A percentile compares a stretch with the other conserved stretches of the same genome.
Evolutionary conservation across 2,329 filamentous ascomycete species (phyloP).

Genomic region (Ascochyta clinopodiicola): DNA sequence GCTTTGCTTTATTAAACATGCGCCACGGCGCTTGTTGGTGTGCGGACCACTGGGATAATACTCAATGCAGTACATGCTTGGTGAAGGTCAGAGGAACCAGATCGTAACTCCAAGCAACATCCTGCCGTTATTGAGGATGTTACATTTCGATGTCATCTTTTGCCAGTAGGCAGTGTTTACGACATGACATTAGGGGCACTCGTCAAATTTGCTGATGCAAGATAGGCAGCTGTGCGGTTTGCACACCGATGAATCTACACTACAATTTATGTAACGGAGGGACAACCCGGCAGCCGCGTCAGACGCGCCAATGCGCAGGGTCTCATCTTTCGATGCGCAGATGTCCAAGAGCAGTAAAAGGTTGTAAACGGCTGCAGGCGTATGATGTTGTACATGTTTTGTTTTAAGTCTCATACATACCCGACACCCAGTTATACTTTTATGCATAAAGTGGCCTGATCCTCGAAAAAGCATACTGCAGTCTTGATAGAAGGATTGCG

Average conservation of each 20-base stretch:
- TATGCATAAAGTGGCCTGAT: conserved; percentile 11
- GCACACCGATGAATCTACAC: neutral
- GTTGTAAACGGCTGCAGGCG: neutral
- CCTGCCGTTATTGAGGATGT: neutral
- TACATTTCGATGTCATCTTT: neutral
- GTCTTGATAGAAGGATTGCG: neutral
- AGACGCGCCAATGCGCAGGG: conserved; percentile 2
- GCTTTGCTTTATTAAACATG: neutral
- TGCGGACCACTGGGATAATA: neutral
- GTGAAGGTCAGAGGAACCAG: neutral
- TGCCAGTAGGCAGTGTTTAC: neutral
- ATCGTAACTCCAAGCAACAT: neutral
- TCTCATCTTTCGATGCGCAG: neutral
- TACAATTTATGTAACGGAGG: neutral
- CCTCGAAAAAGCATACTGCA: conserved; percentile 4
- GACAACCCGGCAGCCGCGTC: neutral
- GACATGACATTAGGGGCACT: neutral
- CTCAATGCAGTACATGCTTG: conserved; percentile 1
- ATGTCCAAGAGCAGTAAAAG: neutral
- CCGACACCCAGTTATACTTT: neutral
- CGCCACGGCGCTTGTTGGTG: conserved; percentile 2
- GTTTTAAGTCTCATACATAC: neutral
- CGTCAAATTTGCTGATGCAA: neutral
- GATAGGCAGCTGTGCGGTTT: neutral
- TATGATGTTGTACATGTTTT: conserved; percentile 2